These are phyloP conservation scores for Lagenidium sp. DNA, from an alignment of 352 stramenopile species.

Conservation along the genomic window DNA sequence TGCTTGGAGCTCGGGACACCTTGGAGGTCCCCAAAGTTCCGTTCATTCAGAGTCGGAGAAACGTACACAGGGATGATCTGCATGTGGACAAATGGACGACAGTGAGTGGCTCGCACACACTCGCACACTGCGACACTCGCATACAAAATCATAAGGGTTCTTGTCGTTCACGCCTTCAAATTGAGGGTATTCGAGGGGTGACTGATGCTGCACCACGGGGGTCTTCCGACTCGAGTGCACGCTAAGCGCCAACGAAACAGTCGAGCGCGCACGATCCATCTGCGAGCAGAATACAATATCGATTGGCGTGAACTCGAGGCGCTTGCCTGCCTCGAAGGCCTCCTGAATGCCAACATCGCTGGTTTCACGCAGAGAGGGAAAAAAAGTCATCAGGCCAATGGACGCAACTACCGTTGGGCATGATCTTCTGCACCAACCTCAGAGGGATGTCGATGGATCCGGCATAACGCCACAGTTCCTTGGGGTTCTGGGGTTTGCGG, in stretches of 20 bases:
- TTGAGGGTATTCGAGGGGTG: slow-evolving; percentile 48
- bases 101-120: not conserved
- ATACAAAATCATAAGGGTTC: slow-evolving; percentile 72
- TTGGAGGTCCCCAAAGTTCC: slow-evolving; percentile 79
- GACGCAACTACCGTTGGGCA: not conserved
- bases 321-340: slow-evolving; percentile 66
- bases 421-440: slow-evolving; percentile 13
- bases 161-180: slow-evolving; percentile 74
- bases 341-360: slow-evolving; percentile 78
- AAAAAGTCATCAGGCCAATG: too few relatives aligned
- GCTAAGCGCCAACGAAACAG: slow-evolving; percentile 67
- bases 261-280: slow-evolving; percentile 73
- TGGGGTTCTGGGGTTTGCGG: slow-evolving; percentile 58
- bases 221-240: slow-evolving; percentile 80
- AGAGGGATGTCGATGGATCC: slow-evolving; percentile 79
- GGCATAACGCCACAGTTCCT: slow-evolving; percentile 75
- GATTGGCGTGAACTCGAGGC: slow-evolving; percentile 66
- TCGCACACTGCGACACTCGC: slow-evolving; percentile 1
- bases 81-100: not conserved
- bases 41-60: slow-evolving; percentile 67
- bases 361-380: too few relatives aligned
- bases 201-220: slow-evolving; percentile 64
- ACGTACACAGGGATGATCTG: slow-evolving; percentile 78
- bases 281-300: slow-evolving; percentile 83
- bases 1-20: slow-evolving; percentile 68